phyloP scores from a whole-genome alignment of 306 rosid genomes.

The Begonia masoniana region DNA sequence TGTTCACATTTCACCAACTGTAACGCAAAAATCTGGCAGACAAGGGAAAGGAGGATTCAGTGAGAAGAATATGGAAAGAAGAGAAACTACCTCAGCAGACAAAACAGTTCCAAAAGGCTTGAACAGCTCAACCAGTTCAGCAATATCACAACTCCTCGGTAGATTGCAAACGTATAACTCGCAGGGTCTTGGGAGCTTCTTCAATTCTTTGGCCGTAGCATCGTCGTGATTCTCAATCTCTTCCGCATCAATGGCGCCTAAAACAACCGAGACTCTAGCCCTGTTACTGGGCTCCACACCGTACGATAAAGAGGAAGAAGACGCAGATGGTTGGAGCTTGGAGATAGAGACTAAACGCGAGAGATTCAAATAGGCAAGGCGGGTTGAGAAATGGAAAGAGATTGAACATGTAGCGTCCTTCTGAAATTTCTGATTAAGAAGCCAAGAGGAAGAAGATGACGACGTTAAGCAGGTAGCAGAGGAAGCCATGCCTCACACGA shows the following conservation, averaged over 20 bases:
- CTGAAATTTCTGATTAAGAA: constrained; percentile 2
- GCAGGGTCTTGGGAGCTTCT: constrained; percentile 21
- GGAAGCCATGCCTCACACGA: constrained; percentile 6
- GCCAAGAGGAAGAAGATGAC: constrained; percentile 1
- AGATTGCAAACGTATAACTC: constrained; percentile 57
- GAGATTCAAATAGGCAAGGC: not conserved
- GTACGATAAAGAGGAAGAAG: not conserved
- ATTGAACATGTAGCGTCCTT: not conserved
- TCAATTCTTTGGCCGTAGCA: constrained; percentile 10
- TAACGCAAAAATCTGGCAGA: not conserved
- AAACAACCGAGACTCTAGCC: constrained; percentile 9
- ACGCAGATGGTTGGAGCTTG: not conserved
- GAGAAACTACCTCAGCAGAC: constrained; percentile 33
- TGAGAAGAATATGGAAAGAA: not conserved
- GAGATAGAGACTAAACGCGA: constrained; percentile 2
- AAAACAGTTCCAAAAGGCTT: constrained; percentile 40
- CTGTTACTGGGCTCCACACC: not conserved
- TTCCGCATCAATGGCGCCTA: constrained; percentile 2
- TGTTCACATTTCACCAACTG: not conserved
- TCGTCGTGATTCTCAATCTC: constrained; percentile 9
- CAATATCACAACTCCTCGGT: constrained; percentile 39
- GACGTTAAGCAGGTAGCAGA: constrained; percentile 8
- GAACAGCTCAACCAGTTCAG: constrained; percentile 36
- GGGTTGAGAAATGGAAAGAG: not conserved
- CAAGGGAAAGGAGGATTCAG: not conserved